Evolutionary conservation across 2,329 filamentous ascomycete genomes (phyloP).

Genomic region (Penicillium crustosum): DNA sequence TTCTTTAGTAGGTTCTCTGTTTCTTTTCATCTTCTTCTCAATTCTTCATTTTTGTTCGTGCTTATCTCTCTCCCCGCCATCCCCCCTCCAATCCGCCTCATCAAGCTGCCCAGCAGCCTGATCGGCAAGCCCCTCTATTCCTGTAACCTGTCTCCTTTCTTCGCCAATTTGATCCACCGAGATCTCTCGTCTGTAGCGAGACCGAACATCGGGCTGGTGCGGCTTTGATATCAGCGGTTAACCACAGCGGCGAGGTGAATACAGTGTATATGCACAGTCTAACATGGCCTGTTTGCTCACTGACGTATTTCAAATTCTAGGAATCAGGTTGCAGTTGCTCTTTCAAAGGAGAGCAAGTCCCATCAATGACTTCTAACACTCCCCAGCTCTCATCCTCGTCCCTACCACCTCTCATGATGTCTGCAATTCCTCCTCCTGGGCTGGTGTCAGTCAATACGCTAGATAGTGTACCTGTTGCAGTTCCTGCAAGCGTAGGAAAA

Average conservation of each 20-base stretch:
- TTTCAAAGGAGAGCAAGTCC: not conserved
- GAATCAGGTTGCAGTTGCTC: not conserved
- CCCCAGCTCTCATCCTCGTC: conserved; percentile 5
- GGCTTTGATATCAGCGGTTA: not conserved
- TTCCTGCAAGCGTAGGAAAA: conserved; percentile 10
- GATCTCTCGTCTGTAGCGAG: not conserved
- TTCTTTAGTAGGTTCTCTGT: not conserved
- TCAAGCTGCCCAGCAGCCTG: conserved; percentile 23
- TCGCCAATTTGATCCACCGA: not conserved
- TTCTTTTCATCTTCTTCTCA: not conserved
- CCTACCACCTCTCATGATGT: conserved; percentile 26
- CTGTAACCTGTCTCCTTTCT: not conserved
- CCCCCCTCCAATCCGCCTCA: not conserved
- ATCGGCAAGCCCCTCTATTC: conserved; percentile 10
- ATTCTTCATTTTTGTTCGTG: not conserved
- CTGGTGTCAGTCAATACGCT: conserved; percentile 37
- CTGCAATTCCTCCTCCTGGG: conserved; percentile 28
- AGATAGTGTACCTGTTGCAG: conserved; percentile 19
- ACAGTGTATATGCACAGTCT: not conserved
- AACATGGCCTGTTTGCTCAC: not conserved
- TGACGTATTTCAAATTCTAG: not conserved
- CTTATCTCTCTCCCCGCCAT: not conserved
- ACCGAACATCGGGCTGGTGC: not conserved
- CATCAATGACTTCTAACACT: not conserved
- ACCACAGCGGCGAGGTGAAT: not conserved